Conservation (phyloP, 2,329 filamentous ascomycete species). For the Trichoderma brevicompactum region DNA sequence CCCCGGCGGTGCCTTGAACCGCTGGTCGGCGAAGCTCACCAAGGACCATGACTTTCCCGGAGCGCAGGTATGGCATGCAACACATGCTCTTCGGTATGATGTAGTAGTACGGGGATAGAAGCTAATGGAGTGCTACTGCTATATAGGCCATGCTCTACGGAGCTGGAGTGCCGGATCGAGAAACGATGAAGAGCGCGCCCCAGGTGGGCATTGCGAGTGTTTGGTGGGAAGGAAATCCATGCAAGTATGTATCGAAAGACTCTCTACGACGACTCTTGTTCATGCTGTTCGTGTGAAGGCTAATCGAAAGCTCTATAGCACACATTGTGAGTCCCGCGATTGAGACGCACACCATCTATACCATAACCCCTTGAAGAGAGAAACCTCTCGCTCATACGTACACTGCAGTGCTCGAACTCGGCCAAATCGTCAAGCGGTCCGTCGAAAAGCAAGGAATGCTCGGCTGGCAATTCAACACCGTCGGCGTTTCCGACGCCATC, state of each 20-base stretch:
- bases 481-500: constrained; percentile 87
- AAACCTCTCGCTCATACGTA: constrained; percentile 9
- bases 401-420: constrained; percentile 74
- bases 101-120: too few relatives aligned
- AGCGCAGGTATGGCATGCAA: constrained; percentile 66
- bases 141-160: constrained; percentile 89
- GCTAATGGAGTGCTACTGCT: neutral
- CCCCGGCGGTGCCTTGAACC: constrained; percentile 68
- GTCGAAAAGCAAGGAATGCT: constrained; percentile 84
- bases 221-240: constrained; percentile 98
- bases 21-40: constrained; percentile 83
- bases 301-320: constrained; percentile 37
- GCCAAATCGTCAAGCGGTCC: constrained; percentile 82
- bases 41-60: constrained; percentile 88
- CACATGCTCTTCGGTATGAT: too few relatives aligned
- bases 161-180: constrained; percentile 79
- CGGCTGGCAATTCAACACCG: constrained; percentile 92
- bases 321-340: constrained; percentile 45
- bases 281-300: neutral
- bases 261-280: too few relatives aligned
- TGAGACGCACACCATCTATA: neutral
- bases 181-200: constrained; percentile 86
- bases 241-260: constrained; percentile 68
- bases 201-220: constrained; percentile 91
- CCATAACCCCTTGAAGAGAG: too few relatives aligned